phyloP scores from a whole-genome alignment of 352 stramenopile genomes.

The Hyaloperonospora brassicae region DNA sequence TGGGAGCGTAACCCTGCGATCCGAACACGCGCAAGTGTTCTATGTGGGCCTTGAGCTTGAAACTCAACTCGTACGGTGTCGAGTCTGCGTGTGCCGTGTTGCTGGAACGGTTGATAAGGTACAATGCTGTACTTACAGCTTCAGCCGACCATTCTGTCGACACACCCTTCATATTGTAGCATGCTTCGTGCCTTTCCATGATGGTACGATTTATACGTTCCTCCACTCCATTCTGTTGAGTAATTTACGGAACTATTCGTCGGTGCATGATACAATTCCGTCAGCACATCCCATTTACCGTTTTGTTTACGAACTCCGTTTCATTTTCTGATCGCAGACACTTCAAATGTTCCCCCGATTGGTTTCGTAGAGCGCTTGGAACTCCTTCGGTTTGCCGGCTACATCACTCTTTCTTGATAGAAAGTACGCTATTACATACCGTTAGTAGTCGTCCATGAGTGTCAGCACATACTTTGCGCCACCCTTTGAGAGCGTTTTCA shows the following conservation, averaged over 20 bases:
- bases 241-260: not conserved
- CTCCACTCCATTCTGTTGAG: constrained; percentile 1
- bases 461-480: not conserved
- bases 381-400: not conserved
- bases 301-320: not conserved
- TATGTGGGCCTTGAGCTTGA: constrained; percentile 9
- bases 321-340: not conserved
- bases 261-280: constrained; percentile 2
- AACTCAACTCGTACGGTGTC: constrained; percentile 21
- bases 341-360: not conserved
- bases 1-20: constrained; percentile 18
- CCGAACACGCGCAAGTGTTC: constrained; percentile 24
- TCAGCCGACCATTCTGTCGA: not conserved
- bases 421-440: not conserved
- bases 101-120: not conserved
- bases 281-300: not conserved
- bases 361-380: not conserved
- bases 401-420: not conserved
- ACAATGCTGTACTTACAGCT: not conserved
- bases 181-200: not conserved
- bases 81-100: not conserved
- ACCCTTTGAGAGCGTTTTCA: not conserved
- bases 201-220: constrained; percentile 2
- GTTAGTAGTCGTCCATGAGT: not conserved
- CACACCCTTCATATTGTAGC: not conserved